Base-by-base conservation (phyloP, 1,284 basidiomycete genomes). In the Paramarasmius palmivorus region DNA sequence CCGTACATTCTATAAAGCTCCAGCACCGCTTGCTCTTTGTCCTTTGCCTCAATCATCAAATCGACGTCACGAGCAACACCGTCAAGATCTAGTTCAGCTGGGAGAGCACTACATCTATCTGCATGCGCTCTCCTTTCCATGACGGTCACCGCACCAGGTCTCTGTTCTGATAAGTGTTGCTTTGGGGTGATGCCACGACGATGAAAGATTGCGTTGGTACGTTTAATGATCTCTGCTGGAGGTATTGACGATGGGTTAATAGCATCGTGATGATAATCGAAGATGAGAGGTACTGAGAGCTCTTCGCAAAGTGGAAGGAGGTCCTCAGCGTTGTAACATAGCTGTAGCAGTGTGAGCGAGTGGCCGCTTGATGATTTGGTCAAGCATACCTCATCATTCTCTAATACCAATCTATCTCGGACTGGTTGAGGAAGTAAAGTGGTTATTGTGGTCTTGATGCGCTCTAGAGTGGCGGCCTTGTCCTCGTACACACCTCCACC, bases 1-100 rank as follows among this genome's bases (percentile, higher is more conserved):
- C 73, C 74, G 64, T 96, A 95, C 42, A 92, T 85, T 57, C 93
- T 73, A 65, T 92, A 87, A 37, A 96, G 67, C 59, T 95, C 84
- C 52, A 97, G 79, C 6, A 97, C 93, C 6, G 93, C 93, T 67
- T 96, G 94, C 69, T 96, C 94, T 72, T 95, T 93, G 68, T 92
- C 90, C 68, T 94, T 93, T 7, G 90, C 90, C 76, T 97, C 94
- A 57, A 97, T 92, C 93, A 96, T 96, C 59, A 96, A 67, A 69
- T 96, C 93, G 75, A 53, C 51, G 81, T 83, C 84, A 75, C 88
- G 84, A 14, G 47, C 50, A 15, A 56, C 51, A 12, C 26, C 55
- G 61, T 90, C 85, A 57, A 84, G 79, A 2, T 84, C 81, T 36
- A 92, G 66, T 40, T 85, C 84, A 0, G 68, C 68, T 0, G 92